phyloP scores from a whole-genome alignment of 2,329 filamentous ascomycete species.

The Lachnellula cervina region DNA sequence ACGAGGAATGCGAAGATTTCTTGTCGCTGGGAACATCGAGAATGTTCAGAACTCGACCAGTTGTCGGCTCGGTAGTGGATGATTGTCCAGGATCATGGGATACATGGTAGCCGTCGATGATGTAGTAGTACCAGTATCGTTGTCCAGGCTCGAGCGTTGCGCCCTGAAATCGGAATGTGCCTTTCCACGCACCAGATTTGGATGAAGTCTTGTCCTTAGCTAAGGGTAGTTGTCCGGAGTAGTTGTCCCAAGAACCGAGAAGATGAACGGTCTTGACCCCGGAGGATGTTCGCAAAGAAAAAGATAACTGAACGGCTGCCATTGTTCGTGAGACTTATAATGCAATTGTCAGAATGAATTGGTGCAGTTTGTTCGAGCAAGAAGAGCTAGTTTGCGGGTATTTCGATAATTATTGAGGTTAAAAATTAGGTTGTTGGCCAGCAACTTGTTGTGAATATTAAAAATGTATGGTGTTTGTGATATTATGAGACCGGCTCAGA shows the following conservation, averaged over 20 bases:
- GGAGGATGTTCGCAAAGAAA: constrained; percentile 90
- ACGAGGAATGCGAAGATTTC: constrained; percentile 37
- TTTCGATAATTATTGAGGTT: constrained; percentile 42
- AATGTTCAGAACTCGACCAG: constrained; percentile 94
- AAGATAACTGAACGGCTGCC: constrained; percentile 90
- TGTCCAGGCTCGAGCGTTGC: constrained; percentile 79
- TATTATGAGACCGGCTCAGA: constrained; percentile 53
- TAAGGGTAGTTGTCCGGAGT: constrained; percentile 88
- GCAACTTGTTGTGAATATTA: constrained; percentile 39
- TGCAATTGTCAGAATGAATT: constrained; percentile 34
- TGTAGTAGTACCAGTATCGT: constrained; percentile 99
- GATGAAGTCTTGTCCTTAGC: constrained; percentile 78
- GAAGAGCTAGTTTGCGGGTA: constrained; percentile 32
- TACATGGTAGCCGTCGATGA: constrained; percentile 98
- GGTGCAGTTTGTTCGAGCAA: constrained; percentile 35
- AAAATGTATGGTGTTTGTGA: constrained; percentile 31
- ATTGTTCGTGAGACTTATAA: constrained; percentile 52
- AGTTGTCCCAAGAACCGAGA: constrained; percentile 97
- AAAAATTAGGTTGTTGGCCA: constrained; percentile 53
- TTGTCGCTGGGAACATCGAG: constrained; percentile 73
- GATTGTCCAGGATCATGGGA: constrained; percentile 90
- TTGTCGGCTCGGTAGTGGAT: constrained; percentile 91
- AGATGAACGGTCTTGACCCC: constrained; percentile 97
- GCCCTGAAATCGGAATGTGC: constrained; percentile 93
- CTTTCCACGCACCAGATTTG: constrained; percentile 90